These are phyloP conservation scores for Penicillium turbatum DNA, from an alignment of 495 filamentous ascomycete species.

Conservation along the genomic window DNA sequence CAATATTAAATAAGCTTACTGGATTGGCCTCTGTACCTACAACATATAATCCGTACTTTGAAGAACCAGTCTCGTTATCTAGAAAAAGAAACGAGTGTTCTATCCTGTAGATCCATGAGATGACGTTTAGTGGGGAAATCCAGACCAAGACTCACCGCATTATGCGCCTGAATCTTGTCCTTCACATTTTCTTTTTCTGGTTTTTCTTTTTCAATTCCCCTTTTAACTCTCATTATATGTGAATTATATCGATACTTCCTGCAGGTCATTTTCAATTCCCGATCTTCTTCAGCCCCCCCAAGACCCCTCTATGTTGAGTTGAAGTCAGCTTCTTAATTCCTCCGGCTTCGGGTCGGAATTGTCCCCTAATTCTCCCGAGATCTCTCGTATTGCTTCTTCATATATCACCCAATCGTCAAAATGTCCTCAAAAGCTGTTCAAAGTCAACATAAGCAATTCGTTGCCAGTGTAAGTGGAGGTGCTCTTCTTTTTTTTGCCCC, in stretches of 20 bases:
- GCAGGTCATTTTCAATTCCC: not conserved
- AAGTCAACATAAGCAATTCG: conserved; percentile 24
- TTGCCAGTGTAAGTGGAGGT: conserved; percentile 27
- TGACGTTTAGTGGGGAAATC: conserved; percentile 13
- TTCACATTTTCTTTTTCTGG: not conserved
- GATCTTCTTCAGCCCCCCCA: not conserved
- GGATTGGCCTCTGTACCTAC: no score
- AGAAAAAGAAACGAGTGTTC: no score
- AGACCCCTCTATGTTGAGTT: conserved; percentile 6
- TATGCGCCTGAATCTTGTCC: conserved; percentile 1
- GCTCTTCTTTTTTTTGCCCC: not conserved
- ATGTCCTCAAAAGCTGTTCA: conserved; percentile 21
- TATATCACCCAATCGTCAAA: not conserved
- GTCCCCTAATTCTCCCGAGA: conserved; percentile 24
- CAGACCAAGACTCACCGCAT: conserved; percentile 8
- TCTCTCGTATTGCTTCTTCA: conserved; percentile 3
- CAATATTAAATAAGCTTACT: no score
- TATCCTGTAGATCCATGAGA: not conserved
- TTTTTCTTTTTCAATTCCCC: conserved; percentile 3
- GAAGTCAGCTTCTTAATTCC: conserved; percentile 1
- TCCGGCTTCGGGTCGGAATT: conserved; percentile 21
- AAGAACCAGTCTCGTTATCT: no score
- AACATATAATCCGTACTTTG: no score
- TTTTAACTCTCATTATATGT: not conserved
- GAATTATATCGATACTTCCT: not conserved